Evolutionary conservation across 2,329 filamentous ascomycete species (phyloP), one percentile per base, ranked within the genome.

Genomic region (Colletotrichum sp.): DNA sequence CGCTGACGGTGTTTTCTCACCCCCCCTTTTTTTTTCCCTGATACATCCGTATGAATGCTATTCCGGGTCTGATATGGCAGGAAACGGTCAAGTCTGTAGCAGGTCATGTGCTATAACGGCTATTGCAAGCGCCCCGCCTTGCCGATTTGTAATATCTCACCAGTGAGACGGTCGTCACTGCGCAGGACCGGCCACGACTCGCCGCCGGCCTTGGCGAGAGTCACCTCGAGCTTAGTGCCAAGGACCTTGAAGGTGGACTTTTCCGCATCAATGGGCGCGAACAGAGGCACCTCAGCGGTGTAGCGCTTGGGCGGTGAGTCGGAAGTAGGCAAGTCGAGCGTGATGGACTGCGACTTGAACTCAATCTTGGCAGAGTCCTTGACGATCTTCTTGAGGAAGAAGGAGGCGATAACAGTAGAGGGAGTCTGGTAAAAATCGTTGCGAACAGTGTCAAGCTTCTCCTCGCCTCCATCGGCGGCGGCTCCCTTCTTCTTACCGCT

Each of bases 341-440:
- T 89, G 67, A 99, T 86, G 63, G 91, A 88, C 64, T 89, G 88
- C 4, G 90, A 82, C 44, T 88, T 84, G 83, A 99, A 96, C 28
- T 90, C 88, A 62, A 99, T 90, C 79, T 91, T 94, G 68, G 95
- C 94, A 30, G 88, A 90, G 28, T 93, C 90, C 86, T 96, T 98
- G 86, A 96, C 92, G 81, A 99, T 98, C 88, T 99, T 99, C 89
- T 99, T 99, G 71, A 99, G 90, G 87, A 98, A 99, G 80, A 98
- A 94, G 10, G 95, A 97, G 3, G 95, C 96, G 79, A 98, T 98
- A 73, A 99, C 95, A 16, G 92, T 93, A 15, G 92, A 91, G 4
- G 94, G 89, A 2, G 97, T 99, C 86, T 99, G 97, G 87, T 99
- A 99, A 86, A 96, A 99, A 85, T 99, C 97, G 82, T 94, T 92